Evolutionary conservation across 2,329 filamentous ascomycete genomes (phyloP), one percentile per base, ranked within the genome.

Genomic region (Trichoderma harzianum): DNA sequence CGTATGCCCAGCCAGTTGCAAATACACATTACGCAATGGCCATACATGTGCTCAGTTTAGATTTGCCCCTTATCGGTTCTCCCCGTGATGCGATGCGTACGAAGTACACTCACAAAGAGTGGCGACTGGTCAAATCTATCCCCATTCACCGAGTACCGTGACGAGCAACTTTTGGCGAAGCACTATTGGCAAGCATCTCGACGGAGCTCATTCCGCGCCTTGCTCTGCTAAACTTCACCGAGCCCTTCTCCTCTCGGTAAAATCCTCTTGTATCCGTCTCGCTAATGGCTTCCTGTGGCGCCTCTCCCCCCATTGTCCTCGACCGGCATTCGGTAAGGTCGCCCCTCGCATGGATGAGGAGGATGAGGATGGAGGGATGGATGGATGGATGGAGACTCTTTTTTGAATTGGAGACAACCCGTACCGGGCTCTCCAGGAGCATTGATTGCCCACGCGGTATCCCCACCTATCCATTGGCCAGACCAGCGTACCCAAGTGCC

Each of bases 401-500:
- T 69, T 47, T n/a, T 69, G 55, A 60, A 61, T 61, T 55, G 53
- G 55, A 55, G 12, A 47, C 36, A 43, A 36, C 55, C 26, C 51
- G 51, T 60, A 47, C 65, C 26, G 53, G 65, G 34, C 53, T 32
- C 11, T 11, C 32, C 55, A 69, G 55, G 24, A 47, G 34, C 55
- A 34, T 61, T 47, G 18, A 61, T 26, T 51, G 65, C 55, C 64
- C 55, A 39, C 32, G 34, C 28, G 55, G 66, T 32, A 61, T 51
- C 66, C 55, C 47, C 28, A n/a, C 28, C 63, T 26, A 53, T 66
- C 47, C 66, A 69, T 69, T 69, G 66, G 66, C 55, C 36, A 30
- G 30, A 24, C n/a, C 28, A 14, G 36, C 24, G 47, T 21, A 39
- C 34, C 53, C 65, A 58, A 68, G 28, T 43, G 36, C 34, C 26